A percentile compares a stretch with the other conserved stretches of the same genome.
Conservation (phyloP, 2,329 filamentous ascomycete species). For the Claviceps sp. region DNA sequence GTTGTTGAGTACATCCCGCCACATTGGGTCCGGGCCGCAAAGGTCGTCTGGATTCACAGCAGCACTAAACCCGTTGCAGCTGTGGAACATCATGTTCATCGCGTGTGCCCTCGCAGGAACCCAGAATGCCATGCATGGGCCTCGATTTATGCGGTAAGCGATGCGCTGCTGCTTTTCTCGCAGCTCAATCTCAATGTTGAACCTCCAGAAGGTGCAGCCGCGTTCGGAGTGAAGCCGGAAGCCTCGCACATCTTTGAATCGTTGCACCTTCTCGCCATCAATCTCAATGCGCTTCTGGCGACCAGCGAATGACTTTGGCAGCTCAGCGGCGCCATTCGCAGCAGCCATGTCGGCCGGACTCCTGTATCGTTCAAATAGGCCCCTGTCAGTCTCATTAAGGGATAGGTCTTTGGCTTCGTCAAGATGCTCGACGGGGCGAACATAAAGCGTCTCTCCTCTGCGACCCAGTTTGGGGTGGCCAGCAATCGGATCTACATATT, state of each 20-base stretch:
- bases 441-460: slow-evolving; percentile 74
- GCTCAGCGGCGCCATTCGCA: slow-evolving; percentile 30
- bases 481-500: slow-evolving; percentile 81
- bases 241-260: slow-evolving; percentile 72
- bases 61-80: slow-evolving; percentile 88
- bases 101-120: slow-evolving; percentile 70
- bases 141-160: slow-evolving; percentile 89
- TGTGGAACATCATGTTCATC: slow-evolving; percentile 99
- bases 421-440: slow-evolving; percentile 77
- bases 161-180: slow-evolving; percentile 66
- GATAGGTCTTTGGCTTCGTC: slow-evolving; percentile 70
- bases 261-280: slow-evolving; percentile 70
- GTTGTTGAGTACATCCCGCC: slow-evolving; percentile 87
- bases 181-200: slow-evolving; percentile 88
- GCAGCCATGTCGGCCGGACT: slow-evolving; percentile 35
- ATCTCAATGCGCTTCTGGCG: slow-evolving; percentile 38
- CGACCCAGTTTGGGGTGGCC: slow-evolving; percentile 77
- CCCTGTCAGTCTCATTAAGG: slow-evolving; percentile 62
- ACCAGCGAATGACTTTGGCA: slow-evolving; percentile 38
- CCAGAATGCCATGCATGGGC: slow-evolving; percentile 85
- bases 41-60: slow-evolving; percentile 66
- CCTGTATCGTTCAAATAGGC: slow-evolving; percentile 61
- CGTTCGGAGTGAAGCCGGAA: slow-evolving; percentile 72
- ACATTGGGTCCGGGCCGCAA: slow-evolving; percentile 88
- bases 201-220: slow-evolving; percentile 92